Conservation (phyloP, 768 basidiomycete species). For the Kondoa subrosea region DNA sequence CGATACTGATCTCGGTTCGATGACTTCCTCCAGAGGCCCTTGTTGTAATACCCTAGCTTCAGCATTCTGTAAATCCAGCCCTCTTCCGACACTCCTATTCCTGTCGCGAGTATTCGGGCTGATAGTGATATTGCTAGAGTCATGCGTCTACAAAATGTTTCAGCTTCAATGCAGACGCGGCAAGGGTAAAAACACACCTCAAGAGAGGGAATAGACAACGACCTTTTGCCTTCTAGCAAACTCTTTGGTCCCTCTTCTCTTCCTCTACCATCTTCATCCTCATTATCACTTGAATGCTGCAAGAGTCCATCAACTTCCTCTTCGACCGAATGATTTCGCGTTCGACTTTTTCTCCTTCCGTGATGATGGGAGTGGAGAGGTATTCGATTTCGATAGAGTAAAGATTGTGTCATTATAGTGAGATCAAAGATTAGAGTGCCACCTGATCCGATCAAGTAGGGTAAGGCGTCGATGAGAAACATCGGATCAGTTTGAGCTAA, state of each 20-base stretch:
- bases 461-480: conserved; percentile 22
- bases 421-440: conserved; percentile 89
- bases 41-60: neutral
- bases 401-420: conserved; percentile 69
- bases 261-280: no score
- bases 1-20: neutral
- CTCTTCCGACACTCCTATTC: neutral
- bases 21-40: neutral
- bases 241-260: no score
- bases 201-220: no score
- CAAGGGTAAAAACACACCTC: neutral
- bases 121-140: neutral
- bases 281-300: no score
- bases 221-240: no score
- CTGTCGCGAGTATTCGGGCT: neutral
- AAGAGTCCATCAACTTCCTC: neutral
- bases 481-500: conserved; percentile 31
- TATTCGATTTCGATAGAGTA: conserved; percentile 41
- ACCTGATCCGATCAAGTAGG: conserved; percentile 71
- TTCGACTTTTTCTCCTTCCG: neutral
- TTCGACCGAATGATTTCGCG: neutral
- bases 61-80: neutral
- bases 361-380: neutral
- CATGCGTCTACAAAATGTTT: neutral
- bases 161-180: neutral